Evolutionary conservation across 139 green algal genomes (phyloP), one percentile per base, ranked within the genome.

Genomic region (Monoraphidium neglectum): DNA sequence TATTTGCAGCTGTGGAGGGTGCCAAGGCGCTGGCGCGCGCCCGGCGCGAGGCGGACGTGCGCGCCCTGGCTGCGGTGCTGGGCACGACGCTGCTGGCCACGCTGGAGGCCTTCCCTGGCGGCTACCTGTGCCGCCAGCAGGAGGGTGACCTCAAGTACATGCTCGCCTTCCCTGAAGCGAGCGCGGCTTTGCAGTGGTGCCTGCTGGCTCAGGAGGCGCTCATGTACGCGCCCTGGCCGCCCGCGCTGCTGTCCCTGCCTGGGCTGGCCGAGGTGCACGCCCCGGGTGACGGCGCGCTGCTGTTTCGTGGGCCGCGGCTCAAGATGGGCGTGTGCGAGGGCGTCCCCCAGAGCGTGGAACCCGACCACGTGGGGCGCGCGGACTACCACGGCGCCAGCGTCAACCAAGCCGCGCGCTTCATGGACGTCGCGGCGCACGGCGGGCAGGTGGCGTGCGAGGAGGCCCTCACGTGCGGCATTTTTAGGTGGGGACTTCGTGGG

Each of bases 301-400:
- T 87, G 26, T 82, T 83, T 60, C 28, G 82, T 6, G 82, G 80
- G 8, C 80, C 80, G 28, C 51, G 70, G 30, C 60, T 89, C 70
- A 84, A 86, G 73, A 87, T 89, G 74, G 84, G 84, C n/a, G 43
- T 87, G 2, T 87, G 80, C 65, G 73, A 87, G 68, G 82, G 72
- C 53, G 36, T 33, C 18, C 77, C 78, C 24, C 73, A 59, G 13
- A 59, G 70, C 49, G 72, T 86, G 47, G 43, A 82, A 0, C 72
- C 72, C 16, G 83, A 85, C 68, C 79, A 84, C 61, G 35, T 85
- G 32, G 79, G 77, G 32, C 36, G 66, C 0, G 82, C 78, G 0
- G 82, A 87, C 70, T 87, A 87, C 74, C 77, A 84, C 65, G 82
- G 82, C 40, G 40, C 68, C 69, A 78, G 33, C 56, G 74, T 87